Evolutionary conservation across 148 eudicot species (phyloP).

Genomic region (Persicaria tinctoria): DNA sequence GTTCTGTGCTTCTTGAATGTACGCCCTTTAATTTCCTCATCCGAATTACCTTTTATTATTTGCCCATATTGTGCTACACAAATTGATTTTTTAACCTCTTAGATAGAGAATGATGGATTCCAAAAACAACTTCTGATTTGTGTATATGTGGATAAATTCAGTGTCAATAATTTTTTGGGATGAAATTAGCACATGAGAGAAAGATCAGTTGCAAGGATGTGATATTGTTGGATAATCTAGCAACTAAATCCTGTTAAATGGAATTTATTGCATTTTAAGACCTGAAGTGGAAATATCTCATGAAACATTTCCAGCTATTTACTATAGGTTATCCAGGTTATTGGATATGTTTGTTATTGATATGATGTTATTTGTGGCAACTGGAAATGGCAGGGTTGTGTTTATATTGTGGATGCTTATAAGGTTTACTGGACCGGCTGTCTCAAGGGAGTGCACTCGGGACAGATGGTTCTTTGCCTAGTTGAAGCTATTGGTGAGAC

Average conservation of each 20-base stretch:
- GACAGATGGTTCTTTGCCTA: constrained; percentile 77
- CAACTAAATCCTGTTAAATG: too few species aligned
- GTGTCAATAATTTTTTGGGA: too few species aligned
- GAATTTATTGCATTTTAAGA: too few species aligned
- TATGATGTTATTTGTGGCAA: not conserved
- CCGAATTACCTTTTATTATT: not conserved
- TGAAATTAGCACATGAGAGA: too few species aligned
- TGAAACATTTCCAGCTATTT: too few species aligned
- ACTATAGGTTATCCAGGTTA: not conserved
- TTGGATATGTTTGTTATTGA: not conserved
- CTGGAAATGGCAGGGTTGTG: constrained; percentile 62
- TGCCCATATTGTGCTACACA: not conserved
- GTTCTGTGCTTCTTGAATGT: constrained; percentile 88
- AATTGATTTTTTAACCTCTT: not conserved
- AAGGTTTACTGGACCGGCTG: constrained; percentile 71
- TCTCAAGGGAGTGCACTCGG: constrained; percentile 80
- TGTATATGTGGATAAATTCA: too few species aligned
- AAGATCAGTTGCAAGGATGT: too few species aligned
- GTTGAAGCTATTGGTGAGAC: constrained; percentile 95
- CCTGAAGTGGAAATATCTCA: too few species aligned
- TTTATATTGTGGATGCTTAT: constrained; percentile 76
- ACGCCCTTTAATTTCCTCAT: constrained; percentile 10
- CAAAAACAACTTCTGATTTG: not conserved
- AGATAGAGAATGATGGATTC: not conserved
- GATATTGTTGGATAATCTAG: too few species aligned